These are phyloP conservation scores for Amesomyces nigricolor DNA, from an alignment of 2,329 filamentous ascomycete genomes.

Conservation along the genomic window DNA sequence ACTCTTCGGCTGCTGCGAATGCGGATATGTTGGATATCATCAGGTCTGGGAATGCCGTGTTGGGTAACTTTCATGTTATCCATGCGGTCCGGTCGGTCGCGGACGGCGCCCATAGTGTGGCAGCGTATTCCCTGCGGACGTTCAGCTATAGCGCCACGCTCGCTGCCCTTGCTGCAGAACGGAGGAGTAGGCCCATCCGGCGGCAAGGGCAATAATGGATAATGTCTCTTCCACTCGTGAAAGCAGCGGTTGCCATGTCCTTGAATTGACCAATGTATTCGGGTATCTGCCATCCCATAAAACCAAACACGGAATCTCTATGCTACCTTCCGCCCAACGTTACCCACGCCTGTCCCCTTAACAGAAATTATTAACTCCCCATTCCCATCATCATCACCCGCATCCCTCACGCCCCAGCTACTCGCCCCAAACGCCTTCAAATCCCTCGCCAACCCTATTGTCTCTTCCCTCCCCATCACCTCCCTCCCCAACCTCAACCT, in stretches of 20 bases:
- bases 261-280: background rate
- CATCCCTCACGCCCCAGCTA: constrained; percentile 83
- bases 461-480: constrained; percentile 72
- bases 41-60: constrained; percentile 49
- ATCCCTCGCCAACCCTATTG: constrained; percentile 77
- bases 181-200: constrained; percentile 32
- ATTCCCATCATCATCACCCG: constrained; percentile 55
- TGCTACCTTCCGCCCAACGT: constrained; percentile 85
- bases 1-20: constrained; percentile 28
- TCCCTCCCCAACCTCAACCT: constrained; percentile 75
- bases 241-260: background rate
- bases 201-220: constrained; percentile 2
- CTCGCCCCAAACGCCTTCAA: constrained; percentile 82
- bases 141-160: constrained; percentile 50
- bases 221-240: background rate
- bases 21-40: constrained; percentile 44
- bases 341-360: constrained; percentile 88
- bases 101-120: constrained; percentile 41
- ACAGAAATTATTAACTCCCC: constrained; percentile 80
- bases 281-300: background rate
- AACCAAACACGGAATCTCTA: constrained; percentile 28
- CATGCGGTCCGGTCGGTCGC: constrained; percentile 45
- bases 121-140: constrained; percentile 49
- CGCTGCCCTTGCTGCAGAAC: constrained; percentile 47
- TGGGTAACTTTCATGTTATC: constrained; percentile 50